Evolutionary conservation across 805 yeast species (phyloP).

Genomic region (Ogataea methanolica): DNA sequence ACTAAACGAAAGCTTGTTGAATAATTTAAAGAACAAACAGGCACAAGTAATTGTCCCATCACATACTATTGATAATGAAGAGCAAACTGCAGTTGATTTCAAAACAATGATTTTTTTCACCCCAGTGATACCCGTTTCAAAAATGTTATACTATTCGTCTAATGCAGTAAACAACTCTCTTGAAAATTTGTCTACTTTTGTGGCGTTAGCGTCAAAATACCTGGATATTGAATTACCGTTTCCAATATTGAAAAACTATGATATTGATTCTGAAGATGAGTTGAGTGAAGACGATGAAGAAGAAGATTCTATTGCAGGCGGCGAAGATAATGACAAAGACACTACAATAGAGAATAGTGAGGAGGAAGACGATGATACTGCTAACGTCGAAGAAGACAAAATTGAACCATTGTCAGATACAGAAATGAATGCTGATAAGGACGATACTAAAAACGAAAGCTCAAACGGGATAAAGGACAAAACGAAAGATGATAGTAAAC

Average conservation of each 20-base stretch:
- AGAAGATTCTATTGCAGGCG: neutral
- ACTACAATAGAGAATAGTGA: neutral
- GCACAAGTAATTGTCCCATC: neutral
- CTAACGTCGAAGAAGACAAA: neutral
- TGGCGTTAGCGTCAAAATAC: conserved; percentile 12
- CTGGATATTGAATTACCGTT: conserved; percentile 20
- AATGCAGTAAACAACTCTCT: conserved; percentile 20
- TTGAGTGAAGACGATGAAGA: neutral
- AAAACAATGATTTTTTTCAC: conserved; percentile 15
- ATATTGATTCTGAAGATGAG: conserved; percentile 1
- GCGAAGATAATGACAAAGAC: neutral
- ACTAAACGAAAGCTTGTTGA: conserved; percentile 10
- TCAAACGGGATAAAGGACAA: too few relatives aligned
- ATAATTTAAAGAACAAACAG: conserved; percentile 4
- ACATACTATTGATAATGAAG: neutral
- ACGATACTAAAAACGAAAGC: too few relatives aligned
- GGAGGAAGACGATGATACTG: neutral
- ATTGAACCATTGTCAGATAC: neutral
- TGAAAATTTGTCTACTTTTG: conserved; percentile 14
- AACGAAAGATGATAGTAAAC: too few relatives aligned
- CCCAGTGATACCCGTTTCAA: conserved; percentile 24
- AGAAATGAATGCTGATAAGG: too few relatives aligned
- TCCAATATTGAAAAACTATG: conserved; percentile 4
- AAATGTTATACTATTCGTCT: conserved; percentile 16
- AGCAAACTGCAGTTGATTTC: conserved; percentile 2